Evolutionary conservation across 2,329 filamentous ascomycete genomes (phyloP).

Genomic region (Arthrobotrys musiformis): DNA sequence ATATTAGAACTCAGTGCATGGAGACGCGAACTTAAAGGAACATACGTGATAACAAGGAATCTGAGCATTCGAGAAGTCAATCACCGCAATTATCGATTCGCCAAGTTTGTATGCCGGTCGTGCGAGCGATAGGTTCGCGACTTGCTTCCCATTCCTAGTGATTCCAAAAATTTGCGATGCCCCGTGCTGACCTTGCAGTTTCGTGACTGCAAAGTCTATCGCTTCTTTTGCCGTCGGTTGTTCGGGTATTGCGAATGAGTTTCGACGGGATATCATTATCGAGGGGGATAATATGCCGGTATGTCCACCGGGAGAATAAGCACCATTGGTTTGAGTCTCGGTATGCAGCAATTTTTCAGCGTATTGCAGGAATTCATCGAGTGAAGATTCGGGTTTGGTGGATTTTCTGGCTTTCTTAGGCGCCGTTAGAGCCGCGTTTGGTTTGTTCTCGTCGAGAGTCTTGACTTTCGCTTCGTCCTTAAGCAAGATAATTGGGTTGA

Average conservation of each 20-base stretch:
- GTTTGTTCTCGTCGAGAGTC: conserved; percentile 64
- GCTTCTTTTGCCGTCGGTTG: conserved; percentile 79
- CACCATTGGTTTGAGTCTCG: conserved; percentile 66
- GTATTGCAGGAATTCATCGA: conserved; percentile 78
- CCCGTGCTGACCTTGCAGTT: conserved; percentile 74
- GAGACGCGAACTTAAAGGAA: no score
- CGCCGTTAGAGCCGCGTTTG: not conserved
- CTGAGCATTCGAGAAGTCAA: conserved; percentile 82
- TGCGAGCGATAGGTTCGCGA: conserved; percentile 88
- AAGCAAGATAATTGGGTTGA: conserved; percentile 90
- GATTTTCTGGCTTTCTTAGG: conserved; percentile 35
- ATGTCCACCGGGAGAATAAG: conserved; percentile 59
- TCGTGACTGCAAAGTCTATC: conserved; percentile 83
- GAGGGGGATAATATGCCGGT: conserved; percentile 78
- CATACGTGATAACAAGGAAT: conserved; percentile 83
- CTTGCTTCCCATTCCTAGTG: conserved; percentile 86
- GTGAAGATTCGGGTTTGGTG: conserved; percentile 59
- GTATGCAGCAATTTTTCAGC: conserved; percentile 77
- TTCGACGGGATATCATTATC: conserved; percentile 69
- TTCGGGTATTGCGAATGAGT: conserved; percentile 66
- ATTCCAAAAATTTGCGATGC: conserved; percentile 76
- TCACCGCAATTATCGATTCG: conserved; percentile 82
- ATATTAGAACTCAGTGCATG: not conserved
- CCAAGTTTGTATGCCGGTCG: conserved; percentile 89
- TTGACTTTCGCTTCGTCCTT: conserved; percentile 80